Conservation (phyloP, 1,284 basidiomycete species). For the Cryptococcus sp. region DNA sequence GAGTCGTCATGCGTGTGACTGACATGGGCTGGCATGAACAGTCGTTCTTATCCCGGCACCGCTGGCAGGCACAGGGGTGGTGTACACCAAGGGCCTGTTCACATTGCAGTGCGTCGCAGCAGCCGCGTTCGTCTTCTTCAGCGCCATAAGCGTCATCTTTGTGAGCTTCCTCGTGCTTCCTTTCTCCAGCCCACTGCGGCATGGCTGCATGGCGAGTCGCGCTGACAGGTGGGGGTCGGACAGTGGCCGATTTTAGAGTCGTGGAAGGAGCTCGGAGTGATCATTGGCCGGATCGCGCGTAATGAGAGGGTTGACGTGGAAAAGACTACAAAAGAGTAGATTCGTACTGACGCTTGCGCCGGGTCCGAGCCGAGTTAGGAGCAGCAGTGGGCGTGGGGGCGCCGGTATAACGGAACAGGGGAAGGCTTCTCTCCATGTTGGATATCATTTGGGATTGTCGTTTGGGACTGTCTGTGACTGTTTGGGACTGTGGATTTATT, state of each 20-base stretch:
- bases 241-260: constrained; percentile 12
- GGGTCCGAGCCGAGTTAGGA: no score
- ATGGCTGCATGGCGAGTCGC: no score
- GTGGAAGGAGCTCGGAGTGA: constrained; percentile 2
- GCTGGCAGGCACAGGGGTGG: constrained; percentile 6
- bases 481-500: no score
- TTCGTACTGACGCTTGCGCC: no score
- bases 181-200: not conserved
- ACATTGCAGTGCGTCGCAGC: constrained; percentile 10
- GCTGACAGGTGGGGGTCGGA: not conserved
- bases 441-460: no score
- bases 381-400: no score
- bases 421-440: no score
- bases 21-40: not conserved
- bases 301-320: constrained; percentile 8
- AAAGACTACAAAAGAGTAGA: constrained; percentile 1
- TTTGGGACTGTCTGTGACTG: no score
- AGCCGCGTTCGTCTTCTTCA: constrained; percentile 9
- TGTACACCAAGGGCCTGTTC: constrained; percentile 8
- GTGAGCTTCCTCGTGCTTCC: constrained; percentile 1
- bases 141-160: constrained; percentile 6
- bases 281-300: not conserved
- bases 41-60: constrained; percentile 12
- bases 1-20: no score
- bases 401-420: no score